Evolutionary conservation across 2,329 filamentous ascomycete species (phyloP), one percentile per base, ranked within the genome.

Genomic region (Gyromitra esculenta): DNA sequence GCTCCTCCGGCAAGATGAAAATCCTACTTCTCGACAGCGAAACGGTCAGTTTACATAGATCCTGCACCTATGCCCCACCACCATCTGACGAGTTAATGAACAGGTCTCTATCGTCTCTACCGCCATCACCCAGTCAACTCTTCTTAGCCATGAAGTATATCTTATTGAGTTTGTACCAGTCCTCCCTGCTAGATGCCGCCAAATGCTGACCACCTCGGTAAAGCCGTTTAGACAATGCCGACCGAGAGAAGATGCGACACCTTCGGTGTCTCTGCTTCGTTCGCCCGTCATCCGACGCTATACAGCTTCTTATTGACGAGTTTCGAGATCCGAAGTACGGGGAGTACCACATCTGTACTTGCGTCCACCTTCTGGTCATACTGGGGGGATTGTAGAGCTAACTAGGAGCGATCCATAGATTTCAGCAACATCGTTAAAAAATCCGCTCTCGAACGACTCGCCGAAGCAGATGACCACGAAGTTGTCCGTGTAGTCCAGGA

Each of bases 381-480:
- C 31, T 21, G 7, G 11, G 37, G 37, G 21, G 6, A 4, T 18
- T 7, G 39, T n/a, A 25, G n/a, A 68, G 37, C 75, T 77, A 67
- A 77, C 62, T 11, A 7, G 31, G 43, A 70, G 81, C 13, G 71
- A 41, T 18, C 21, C 11, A 13, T 59, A 77, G 87, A 96, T 84
- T 97, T 99, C 84, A 98, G 94, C 86, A 99, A 99, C 83, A 92
- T 99, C 75, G 91, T 96, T 82, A 97, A 96, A 84, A 99, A 99
- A 84, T 98, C 96, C 1, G 92, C 95, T 0, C 87, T 99, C 31
- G 96, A 99, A 83, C 89, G 96, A 56, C 86, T 99, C 56, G 96
- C 96, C 43, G 96, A 99, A 86, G 94, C 96, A 35, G 96, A 99
- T 83, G 94, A 97, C 81, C 94, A 99, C 82, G 96, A 99, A 84